Evolutionary conservation across 257 asterid genomes (phyloP).

Genomic region (Lantana camara): DNA sequence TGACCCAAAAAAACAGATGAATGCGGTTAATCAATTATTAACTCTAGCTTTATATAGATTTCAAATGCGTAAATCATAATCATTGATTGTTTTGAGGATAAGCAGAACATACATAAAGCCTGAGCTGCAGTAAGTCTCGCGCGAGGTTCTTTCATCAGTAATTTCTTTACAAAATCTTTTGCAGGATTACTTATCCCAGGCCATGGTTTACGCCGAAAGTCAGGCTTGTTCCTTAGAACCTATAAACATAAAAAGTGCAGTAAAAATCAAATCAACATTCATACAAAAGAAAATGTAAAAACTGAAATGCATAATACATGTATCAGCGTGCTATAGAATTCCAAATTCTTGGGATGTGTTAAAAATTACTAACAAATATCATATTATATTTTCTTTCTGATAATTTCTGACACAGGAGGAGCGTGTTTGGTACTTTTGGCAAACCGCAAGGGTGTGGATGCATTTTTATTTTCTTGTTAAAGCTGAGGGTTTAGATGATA

Average conservation of each 20-base stretch:
- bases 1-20: no score
- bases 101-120: slow-evolving; percentile 75
- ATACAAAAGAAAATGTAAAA: slow-evolving; percentile 3
- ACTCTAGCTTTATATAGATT: background rate
- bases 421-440: no score
- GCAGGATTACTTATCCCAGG: slow-evolving; percentile 85
- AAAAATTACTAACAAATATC: background rate
- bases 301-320: slow-evolving; percentile 1
- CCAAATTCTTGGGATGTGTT: slow-evolving; percentile 12
- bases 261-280: slow-evolving; percentile 30
- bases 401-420: no score
- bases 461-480: no score
- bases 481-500: no score
- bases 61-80: background rate
- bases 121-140: slow-evolving; percentile 99
- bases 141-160: slow-evolving; percentile 88
- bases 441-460: no score
- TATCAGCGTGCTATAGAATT: background rate
- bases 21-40: no score
- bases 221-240: slow-evolving; percentile 96
- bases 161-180: slow-evolving; percentile 93
- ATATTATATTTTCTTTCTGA: no score
- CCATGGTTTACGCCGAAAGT: slow-evolving; percentile 98
- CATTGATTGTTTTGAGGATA: slow-evolving; percentile 15
- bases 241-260: slow-evolving; percentile 23